Evolutionary conservation across 169 alveolate genomes (phyloP).

Genomic region (Ichthyophthirius multifiliis): DNA sequence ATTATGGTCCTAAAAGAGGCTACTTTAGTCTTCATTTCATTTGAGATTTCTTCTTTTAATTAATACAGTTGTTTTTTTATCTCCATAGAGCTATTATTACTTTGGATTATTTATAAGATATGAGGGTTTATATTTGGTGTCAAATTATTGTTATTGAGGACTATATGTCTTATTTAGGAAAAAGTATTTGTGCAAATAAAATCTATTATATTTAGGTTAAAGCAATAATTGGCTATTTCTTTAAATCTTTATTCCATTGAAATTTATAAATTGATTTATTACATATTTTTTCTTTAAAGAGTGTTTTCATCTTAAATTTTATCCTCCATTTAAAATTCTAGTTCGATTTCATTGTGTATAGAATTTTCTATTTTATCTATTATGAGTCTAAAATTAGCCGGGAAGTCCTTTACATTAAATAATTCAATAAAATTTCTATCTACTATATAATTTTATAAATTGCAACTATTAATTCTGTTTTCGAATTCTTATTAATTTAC

Average conservation of each 20-base stretch:
- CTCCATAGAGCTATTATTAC: neutral
- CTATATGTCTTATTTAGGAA: neutral
- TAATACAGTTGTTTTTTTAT: neutral
- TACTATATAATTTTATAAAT: constrained; percentile 13
- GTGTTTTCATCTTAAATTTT: neutral
- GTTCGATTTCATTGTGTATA: constrained; percentile 37
- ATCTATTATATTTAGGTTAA: neutral
- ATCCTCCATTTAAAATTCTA: constrained; percentile 32
- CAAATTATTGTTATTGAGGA: neutral
- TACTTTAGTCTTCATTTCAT: constrained; percentile 21
- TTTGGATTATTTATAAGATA: neutral
- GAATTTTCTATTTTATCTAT: constrained; percentile 18
- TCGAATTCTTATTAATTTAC: constrained; percentile 23
- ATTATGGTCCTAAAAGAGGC: constrained; percentile 15
- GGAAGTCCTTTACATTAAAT: neutral
- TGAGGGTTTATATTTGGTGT: neutral
- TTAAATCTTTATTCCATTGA: neutral
- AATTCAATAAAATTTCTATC: constrained; percentile 20
- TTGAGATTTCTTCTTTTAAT: neutral
- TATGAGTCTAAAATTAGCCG: constrained; percentile 4
- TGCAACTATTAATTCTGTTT: constrained; percentile 7
- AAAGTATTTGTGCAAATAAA: neutral
- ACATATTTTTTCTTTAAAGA: neutral
- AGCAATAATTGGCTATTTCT: neutral
- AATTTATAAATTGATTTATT: neutral